Percentiles rank a stretch among this genome's conserved stretches.
These are phyloP conservation scores for Pyricularia grisea DNA, from an alignment of 2,329 filamentous ascomycete species.

Conservation along the genomic window DNA sequence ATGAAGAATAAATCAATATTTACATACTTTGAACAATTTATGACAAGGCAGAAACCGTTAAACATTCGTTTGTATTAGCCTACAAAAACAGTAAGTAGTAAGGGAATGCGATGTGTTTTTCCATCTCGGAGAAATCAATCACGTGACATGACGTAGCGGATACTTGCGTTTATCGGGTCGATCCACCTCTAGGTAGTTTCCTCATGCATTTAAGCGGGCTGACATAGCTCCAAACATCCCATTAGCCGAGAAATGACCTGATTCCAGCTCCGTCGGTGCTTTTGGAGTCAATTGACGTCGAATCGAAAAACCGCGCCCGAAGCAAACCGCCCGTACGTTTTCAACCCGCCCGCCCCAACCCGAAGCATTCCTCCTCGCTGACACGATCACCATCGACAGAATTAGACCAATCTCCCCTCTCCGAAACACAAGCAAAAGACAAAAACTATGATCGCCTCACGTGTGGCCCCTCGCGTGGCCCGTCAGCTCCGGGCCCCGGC, in stretches of 20 bases:
- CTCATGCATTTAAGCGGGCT: conserved; percentile 1
- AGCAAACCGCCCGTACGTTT: neutral
- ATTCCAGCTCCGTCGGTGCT: neutral
- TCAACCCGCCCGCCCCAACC: neutral
- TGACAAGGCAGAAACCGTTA: too few species aligned
- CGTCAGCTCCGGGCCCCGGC: conserved; percentile 43
- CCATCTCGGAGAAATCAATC: neutral
- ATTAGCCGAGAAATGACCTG: conserved; percentile 5
- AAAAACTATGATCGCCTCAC: conserved; percentile 53
- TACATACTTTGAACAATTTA: neutral
- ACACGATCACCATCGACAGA: neutral
- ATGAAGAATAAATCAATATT: neutral
- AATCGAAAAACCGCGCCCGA: neutral
- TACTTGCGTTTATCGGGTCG: neutral
- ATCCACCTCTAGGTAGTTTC: neutral
- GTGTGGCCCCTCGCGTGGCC: conserved; percentile 53
- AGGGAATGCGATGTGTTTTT: too few species aligned
- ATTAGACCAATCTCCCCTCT: neutral
- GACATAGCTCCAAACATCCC: conserved; percentile 1
- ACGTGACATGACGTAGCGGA: conserved; percentile 1
- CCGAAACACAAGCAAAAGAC: neutral
- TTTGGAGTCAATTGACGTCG: neutral
- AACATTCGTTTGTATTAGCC: neutral
- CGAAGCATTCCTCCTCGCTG: neutral
- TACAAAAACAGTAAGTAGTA: neutral